phyloP scores from a whole-genome alignment of 2,329 filamentous ascomycete genomes.

The Fusarium goolgardi region DNA sequence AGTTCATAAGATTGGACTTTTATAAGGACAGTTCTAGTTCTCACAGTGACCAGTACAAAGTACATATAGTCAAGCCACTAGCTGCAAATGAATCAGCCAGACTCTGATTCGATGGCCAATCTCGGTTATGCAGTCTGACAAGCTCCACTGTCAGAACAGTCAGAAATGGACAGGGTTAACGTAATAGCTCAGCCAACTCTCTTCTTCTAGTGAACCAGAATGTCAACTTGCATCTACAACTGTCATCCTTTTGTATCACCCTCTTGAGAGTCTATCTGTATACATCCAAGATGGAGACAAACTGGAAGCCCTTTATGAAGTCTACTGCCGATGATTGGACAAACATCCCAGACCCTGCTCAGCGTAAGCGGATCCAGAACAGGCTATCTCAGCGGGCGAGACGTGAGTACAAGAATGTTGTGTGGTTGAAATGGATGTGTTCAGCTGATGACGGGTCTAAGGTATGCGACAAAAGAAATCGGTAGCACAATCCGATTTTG shows the following conservation, averaged over 20 bases:
- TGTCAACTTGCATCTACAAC: not conserved
- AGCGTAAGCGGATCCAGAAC: conserved; percentile 38
- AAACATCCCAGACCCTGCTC: conserved; percentile 9
- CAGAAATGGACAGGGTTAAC: not conserved
- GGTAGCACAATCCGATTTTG: accelerated
- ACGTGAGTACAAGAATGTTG: conserved; percentile 4
- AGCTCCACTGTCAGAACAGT: not conserved
- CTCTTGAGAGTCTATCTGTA: accelerated
- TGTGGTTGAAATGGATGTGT: accelerated
- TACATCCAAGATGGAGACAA: not conserved
- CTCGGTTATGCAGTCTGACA: not conserved
- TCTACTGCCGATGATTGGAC: conserved; percentile 30
- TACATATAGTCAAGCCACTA: not conserved
- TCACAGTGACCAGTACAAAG: no score
- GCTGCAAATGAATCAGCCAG: not conserved
- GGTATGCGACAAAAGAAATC: not conserved
- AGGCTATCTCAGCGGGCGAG: conserved; percentile 33
- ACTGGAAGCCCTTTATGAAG: conserved; percentile 20
- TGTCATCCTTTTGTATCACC: not conserved
- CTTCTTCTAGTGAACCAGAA: not conserved
- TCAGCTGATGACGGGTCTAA: accelerated
- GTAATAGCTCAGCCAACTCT: not conserved
- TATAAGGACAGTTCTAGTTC: no score
- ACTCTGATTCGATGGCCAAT: not conserved
- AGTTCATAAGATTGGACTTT: no score